phyloP scores from a whole-genome alignment of 179 eudicot genomes.

The Silene coronaria region DNA sequence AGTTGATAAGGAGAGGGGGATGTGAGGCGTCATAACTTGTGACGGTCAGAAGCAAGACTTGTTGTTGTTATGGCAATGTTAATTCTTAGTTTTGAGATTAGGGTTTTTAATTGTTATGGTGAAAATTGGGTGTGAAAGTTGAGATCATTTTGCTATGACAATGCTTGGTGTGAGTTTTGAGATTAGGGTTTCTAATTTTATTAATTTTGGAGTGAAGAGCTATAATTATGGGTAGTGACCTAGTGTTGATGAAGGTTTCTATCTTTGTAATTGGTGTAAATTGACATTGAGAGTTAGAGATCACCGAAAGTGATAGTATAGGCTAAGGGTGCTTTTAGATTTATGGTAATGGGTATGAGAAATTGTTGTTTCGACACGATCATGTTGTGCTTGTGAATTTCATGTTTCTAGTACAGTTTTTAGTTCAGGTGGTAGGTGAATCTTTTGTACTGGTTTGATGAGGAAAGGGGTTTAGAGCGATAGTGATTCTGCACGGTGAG shows the following conservation, averaged over 20 bases:
- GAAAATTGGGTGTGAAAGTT: too few relatives aligned
- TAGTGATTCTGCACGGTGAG: not conserved
- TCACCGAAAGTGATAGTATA: not conserved
- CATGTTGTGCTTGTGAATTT: not conserved
- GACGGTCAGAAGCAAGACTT: too few relatives aligned
- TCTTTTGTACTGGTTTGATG: not conserved
- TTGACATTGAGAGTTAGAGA: not conserved
- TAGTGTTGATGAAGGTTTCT: constrained; percentile 7
- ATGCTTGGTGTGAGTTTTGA: not conserved
- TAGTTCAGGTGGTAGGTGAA: not conserved
- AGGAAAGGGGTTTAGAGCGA: not conserved
- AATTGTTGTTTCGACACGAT: not conserved
- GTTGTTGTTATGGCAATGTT: not conserved
- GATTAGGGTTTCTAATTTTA: constrained; percentile 4
- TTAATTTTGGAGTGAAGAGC: constrained; percentile 16
- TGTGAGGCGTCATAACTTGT: too few relatives aligned
- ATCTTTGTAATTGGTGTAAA: not conserved
- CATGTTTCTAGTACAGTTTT: not conserved
- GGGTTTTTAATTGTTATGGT: constrained; percentile 3
- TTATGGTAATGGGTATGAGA: not conserved
- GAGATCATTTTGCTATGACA: too few relatives aligned
- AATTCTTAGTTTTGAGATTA: not conserved
- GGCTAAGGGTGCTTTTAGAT: not conserved
- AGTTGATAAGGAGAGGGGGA: too few relatives aligned
- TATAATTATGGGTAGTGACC: not conserved